Conservation (phyloP, 768 basidiomycete species). For the Lepiota brunneoincarnata region DNA sequence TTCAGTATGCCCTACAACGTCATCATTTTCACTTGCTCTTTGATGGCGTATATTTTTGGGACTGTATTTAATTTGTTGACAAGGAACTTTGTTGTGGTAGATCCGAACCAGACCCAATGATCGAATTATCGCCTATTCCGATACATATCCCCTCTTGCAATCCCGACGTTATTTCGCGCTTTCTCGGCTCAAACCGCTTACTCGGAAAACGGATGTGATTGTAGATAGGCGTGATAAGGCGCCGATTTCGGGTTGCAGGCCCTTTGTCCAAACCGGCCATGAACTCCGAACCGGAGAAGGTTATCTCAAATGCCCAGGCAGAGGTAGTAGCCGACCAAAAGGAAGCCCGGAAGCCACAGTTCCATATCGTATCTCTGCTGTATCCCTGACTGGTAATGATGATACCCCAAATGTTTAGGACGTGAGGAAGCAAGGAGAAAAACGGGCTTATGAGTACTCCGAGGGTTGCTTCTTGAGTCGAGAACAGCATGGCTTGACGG, state of each 20-base stretch:
- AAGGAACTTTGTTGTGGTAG: conserved; percentile 68
- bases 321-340: background rate
- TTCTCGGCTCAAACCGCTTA: background rate
- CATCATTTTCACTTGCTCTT: conserved; percentile 91
- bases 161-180: background rate
- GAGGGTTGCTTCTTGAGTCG: too few relatives aligned
- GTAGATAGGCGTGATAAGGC: background rate
- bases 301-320: background rate
- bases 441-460: too few relatives aligned
- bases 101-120: conserved; percentile 16
- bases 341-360: background rate
- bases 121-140: background rate
- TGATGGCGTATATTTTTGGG: conserved; percentile 92
- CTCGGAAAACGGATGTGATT: background rate
- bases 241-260: background rate
- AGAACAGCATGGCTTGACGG: too few relatives aligned
- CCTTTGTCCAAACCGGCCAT: background rate
- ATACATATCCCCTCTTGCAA: background rate
- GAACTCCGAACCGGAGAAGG: background rate
- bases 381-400: too few relatives aligned
- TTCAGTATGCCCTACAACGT: conserved; percentile 99
- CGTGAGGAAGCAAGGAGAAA: too few relatives aligned
- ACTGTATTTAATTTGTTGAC: conserved; percentile 87
- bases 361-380: too few relatives aligned
- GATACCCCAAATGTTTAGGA: too few relatives aligned